A percentile compares a stretch with the other conserved stretches of the same genome.
Evolutionary conservation across 768 basidiomycete genomes (phyloP).

Genomic region (Pholiota conissans): DNA sequence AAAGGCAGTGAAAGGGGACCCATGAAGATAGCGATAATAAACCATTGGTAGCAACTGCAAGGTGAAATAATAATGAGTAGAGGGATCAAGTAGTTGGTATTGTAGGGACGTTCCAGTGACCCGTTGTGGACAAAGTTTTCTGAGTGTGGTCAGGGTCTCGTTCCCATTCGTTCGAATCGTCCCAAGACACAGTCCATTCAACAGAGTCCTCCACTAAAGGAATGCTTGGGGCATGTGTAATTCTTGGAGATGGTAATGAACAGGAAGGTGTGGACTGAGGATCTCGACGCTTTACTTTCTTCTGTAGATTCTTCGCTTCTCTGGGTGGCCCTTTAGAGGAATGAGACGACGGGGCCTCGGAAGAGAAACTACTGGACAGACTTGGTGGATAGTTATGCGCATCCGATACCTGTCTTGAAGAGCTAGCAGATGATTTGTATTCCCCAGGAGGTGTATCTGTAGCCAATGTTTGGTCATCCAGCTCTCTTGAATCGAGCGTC

Average conservation of each 20-base stretch:
- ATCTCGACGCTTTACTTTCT: slow-evolving; percentile 39
- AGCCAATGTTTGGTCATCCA: slow-evolving; percentile 25
- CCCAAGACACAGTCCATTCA: slow-evolving; percentile 53
- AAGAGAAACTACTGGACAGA: slow-evolving; percentile 41
- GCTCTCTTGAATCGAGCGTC: slow-evolving; percentile 18
- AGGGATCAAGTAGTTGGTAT: slow-evolving; percentile 7
- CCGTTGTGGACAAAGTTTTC: slow-evolving; percentile 4
- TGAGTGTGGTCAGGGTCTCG: slow-evolving; percentile 27
- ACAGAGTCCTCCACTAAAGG: slow-evolving; percentile 15
- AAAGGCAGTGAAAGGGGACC: slow-evolving; percentile 52
- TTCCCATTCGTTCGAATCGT: slow-evolving; percentile 54
- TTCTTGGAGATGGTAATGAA: slow-evolving; percentile 7
- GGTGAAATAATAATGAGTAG: not conserved
- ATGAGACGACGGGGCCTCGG: slow-evolving; percentile 31
- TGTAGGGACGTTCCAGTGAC: slow-evolving; percentile 11
- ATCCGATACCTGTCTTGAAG: slow-evolving; percentile 30
- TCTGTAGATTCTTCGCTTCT: slow-evolving; percentile 28
- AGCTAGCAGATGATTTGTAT: slow-evolving; percentile 39
- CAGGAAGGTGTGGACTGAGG: slow-evolving; percentile 29
- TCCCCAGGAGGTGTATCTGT: slow-evolving; percentile 32
- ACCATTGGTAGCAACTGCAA: not conserved
- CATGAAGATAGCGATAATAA: slow-evolving; percentile 4
- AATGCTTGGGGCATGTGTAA: slow-evolving; percentile 17
- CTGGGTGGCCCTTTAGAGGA: slow-evolving; percentile 22
- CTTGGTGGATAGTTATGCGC: slow-evolving; percentile 68